A percentile compares a stretch with the other conserved stretches of the same genome.
Evolutionary conservation across 2,329 filamentous ascomycete genomes (phyloP).

Genomic region (Phialophora verrucosa): DNA sequence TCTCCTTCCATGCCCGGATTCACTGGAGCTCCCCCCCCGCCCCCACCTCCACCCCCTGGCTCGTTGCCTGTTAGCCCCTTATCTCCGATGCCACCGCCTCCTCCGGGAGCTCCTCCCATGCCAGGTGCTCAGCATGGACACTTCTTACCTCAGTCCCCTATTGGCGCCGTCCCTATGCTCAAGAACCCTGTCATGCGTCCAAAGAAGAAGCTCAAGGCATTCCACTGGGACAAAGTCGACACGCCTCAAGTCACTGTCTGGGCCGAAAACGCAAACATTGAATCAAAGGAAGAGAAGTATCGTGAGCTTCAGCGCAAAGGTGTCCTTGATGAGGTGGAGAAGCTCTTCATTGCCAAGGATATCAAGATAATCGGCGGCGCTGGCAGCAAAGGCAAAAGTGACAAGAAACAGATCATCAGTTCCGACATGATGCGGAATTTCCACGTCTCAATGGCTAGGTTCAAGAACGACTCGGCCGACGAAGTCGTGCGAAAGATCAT

Average conservation of each 20-base stretch:
- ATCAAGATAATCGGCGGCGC: slow-evolving; percentile 82
- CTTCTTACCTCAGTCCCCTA: slow-evolving; percentile 71
- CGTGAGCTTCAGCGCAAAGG: slow-evolving; percentile 90
- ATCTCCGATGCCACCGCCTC: slow-evolving; percentile 62
- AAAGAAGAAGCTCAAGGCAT: slow-evolving; percentile 99
- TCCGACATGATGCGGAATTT: slow-evolving; percentile 87
- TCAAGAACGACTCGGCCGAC: slow-evolving; percentile 81
- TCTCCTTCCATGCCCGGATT: slow-evolving; percentile 55
- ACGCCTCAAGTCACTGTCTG: slow-evolving; percentile 89
- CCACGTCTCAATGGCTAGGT: slow-evolving; percentile 93
- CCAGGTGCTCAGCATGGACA: slow-evolving; percentile 67
- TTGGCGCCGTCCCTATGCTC: slow-evolving; percentile 63
- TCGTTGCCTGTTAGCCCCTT: slow-evolving; percentile 41
- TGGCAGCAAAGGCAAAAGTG: slow-evolving; percentile 73
- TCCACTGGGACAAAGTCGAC: slow-evolving; percentile 99
- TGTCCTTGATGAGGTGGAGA: slow-evolving; percentile 96
- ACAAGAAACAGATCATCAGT: slow-evolving; percentile 97
- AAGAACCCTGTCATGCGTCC: slow-evolving; percentile 81
- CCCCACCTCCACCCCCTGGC: slow-evolving; percentile 54
- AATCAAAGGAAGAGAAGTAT: slow-evolving; percentile 94
- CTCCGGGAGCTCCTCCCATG: slow-evolving; percentile 70
- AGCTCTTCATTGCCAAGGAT: slow-evolving; percentile 96
- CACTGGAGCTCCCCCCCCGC: slow-evolving; percentile 47
- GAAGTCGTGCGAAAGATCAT: slow-evolving; percentile 92
- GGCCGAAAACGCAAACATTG: slow-evolving; percentile 85